Evolutionary conservation across 257 asterid species (phyloP), one percentile per base, ranked within the genome.

Genomic region (Solanum stenotomum): DNA sequence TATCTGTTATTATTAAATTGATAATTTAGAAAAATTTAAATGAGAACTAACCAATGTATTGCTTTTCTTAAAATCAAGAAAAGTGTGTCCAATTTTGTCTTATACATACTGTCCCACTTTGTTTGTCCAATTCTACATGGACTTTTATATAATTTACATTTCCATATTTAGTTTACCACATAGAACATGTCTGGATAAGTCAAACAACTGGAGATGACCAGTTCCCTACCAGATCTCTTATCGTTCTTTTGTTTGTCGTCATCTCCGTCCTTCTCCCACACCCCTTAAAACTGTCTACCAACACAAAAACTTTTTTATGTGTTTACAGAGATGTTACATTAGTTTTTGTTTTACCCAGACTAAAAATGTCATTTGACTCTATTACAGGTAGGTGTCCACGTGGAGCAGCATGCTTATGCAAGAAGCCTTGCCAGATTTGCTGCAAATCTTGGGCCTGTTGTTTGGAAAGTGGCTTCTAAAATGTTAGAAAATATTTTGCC

Each of bases 351-450:
- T 85, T 85, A 27, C 23, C 44, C 10, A 65, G 82, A 22, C 87
- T 31, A 25, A 68, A 22, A 16, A 75, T 68, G 67, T 34, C 42
- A 74, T 77, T 44, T 83, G 71, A 82, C 33, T 88, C 5, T 87
- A 31, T 49, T 29, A 74, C 96, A 97, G 99, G 98, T 97, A 2
- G 99, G 99, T 83, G 92, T 93, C 56, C 96, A 94, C 76, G 74
- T 85, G n/a, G 98, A 95, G 75, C 94, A 95, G 22, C 95, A 96
- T 61, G 94, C 93, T 67, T 97, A 94, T 87, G 97, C 97, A 8
- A 94, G 98, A 89, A 97, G 98, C 93, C 91, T 95, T 49, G 96
- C 98, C 33, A 92, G 96, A 85, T 97, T 81, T 82, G 98, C 99
- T 15, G 96, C 98, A 25, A 91, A 92, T 91, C 97, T 97, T 25